Base-by-base conservation (phyloP, 1,139 yeast genomes). In the Magnusiomyces suaveolens region DNA sequence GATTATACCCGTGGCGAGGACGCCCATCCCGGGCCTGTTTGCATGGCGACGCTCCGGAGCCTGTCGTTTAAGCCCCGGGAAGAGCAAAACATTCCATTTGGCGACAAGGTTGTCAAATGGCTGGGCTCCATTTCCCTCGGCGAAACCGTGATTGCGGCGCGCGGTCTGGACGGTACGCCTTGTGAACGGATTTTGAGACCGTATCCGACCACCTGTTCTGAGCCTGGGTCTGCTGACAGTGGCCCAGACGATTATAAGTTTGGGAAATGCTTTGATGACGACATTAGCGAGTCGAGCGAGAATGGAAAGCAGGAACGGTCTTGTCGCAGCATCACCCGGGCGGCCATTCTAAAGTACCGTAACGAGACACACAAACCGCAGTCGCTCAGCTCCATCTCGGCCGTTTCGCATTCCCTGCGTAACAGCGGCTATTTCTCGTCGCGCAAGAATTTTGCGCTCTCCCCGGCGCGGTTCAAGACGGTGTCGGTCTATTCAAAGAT, bases 21-120 rank as follows among this genome's bases (percentile, higher is more conserved):
- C 20, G 18, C 18, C 2, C 2, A 2, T 47, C 29, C 26, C 3
- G 33, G 32, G 21, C 43, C 43, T 1, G 38, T 24, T 12, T 36
- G 21, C n/a, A 29, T 39, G 38, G 43, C 32, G 18, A 38, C 50
- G 4, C 33, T 53, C 3, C 21, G 51, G n/a, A 29, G 24, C 2
- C 20, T 50, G 38, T 43, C 21, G 16, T 60, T 59, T 48, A 56
- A 55, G 26, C 63, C 63, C 1, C 52, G 64, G 3, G 54, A 55
- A 33, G 66, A 63, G 38, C 52, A 54, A 18, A 58, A 58, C 46
- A 63, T 63, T 65, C 55, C 56, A 20, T 59, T 50, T 50, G 48
- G 56, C 18, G 59, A 57, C 23, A 64, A 64, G 52, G 65, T 63
- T 6, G 23, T 48, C 3, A 51, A 50, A 20, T 64, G 67, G 67